phyloP scores from a whole-genome alignment of 345 rosid genomes.

The Anacardium occidentale region DNA sequence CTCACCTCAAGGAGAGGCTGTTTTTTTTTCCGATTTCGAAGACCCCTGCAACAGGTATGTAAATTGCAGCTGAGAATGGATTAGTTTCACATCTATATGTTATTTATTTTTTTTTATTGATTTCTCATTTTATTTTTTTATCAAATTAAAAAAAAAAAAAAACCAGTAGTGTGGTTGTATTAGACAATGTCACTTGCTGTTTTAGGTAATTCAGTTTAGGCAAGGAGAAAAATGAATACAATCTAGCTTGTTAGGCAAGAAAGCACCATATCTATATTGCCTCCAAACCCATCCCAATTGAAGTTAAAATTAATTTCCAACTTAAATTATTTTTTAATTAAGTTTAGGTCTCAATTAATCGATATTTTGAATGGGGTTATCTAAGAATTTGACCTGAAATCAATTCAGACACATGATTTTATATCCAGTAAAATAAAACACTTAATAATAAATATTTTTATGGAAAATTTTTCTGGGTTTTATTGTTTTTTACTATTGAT shows the following conservation, averaged over 20 bases:
- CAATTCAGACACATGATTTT: no score
- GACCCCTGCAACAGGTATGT: constrained; percentile 24
- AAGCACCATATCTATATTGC: constrained; percentile 82
- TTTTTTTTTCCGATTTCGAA: constrained; percentile 30
- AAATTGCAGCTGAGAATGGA: constrained; percentile 31
- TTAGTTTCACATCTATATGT: neutral
- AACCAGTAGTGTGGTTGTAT: neutral
- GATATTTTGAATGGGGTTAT: no score
- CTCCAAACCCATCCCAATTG: constrained; percentile 89
- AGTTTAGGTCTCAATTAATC: no score
- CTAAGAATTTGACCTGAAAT: no score
- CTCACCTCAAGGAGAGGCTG: constrained; percentile 48
- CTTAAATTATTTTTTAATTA: no score
- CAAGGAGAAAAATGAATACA: neutral
- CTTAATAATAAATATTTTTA: no score
- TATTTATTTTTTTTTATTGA: neutral
- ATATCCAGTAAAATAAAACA: no score
- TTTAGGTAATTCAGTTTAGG: no score
- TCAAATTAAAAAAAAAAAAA: no score
- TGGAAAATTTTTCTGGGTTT: no score
- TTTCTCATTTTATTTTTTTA: neutral
- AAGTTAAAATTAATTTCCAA: no score
- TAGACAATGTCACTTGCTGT: neutral
- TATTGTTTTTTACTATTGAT: no score
- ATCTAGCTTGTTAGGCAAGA: neutral